These are phyloP conservation scores for Blepharisma stoltei DNA, from an alignment of 73 alveolate genomes.

Conservation along the genomic window DNA sequence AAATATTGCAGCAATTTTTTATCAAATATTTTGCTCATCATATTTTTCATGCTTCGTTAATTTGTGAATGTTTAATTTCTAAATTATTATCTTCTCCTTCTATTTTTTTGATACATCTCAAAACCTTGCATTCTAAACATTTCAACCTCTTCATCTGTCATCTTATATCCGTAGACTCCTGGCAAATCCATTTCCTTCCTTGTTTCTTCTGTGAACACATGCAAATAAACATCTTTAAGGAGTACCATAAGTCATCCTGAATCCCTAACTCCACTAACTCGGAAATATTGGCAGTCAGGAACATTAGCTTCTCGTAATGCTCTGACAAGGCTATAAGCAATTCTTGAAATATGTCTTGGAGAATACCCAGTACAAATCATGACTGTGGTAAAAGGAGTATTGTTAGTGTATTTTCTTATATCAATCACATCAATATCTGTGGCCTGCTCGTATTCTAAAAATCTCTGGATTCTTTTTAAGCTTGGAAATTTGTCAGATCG, in stretches of 20 bases:
- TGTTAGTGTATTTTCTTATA: neutral
- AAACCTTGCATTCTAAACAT: neutral
- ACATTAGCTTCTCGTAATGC: neutral
- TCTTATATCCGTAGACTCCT: neutral
- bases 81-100: neutral
- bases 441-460: constrained; percentile 21
- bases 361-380: neutral
- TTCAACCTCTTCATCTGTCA: neutral
- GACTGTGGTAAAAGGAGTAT: neutral
- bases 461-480: neutral
- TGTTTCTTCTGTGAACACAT: neutral
- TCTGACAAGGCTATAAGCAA: constrained; percentile 9
- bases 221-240: neutral
- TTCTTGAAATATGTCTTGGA: constrained; percentile 31
- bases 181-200: neutral
- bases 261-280: neutral
- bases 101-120: neutral
- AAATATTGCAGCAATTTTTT: no score
- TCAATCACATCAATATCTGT: neutral
- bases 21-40: no score
- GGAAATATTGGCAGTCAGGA: neutral
- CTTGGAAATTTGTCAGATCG: neutral
- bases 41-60: no score
- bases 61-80: no score
- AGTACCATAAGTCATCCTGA: constrained; percentile 9